phyloP scores from a whole-genome alignment of 148 eudicot genomes.

The Beta vulgaris region DNA sequence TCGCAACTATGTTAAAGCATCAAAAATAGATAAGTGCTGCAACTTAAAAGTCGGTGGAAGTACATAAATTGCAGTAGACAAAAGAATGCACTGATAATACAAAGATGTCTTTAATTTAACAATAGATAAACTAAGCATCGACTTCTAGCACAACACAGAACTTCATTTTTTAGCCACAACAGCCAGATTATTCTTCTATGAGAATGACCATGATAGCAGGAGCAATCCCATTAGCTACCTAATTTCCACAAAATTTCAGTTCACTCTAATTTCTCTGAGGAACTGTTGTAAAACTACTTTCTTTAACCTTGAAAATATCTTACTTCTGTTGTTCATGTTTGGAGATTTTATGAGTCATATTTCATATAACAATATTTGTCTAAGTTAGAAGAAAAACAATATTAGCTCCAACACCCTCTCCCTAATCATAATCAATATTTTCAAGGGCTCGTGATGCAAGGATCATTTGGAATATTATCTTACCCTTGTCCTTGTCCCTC shows the following conservation, averaged over 20 bases:
- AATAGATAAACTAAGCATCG: neutral
- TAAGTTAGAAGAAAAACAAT: neutral
- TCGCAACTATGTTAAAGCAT: too few relatives aligned
- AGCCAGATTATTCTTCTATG: neutral
- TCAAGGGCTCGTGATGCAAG: too few relatives aligned
- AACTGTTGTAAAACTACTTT: neutral
- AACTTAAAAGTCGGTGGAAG: too few relatives aligned
- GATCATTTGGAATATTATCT: too few relatives aligned
- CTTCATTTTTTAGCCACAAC: neutral
- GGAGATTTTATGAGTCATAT: neutral
- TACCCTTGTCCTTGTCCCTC: neutral
- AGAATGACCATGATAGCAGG: neutral
- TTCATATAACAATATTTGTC: neutral
- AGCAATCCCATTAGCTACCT: neutral
- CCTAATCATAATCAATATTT: neutral
- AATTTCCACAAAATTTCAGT: too few relatives aligned
- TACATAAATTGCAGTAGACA: neutral
- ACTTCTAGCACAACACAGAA: neutral
- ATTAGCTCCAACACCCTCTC: neutral
- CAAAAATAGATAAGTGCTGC: too few relatives aligned
- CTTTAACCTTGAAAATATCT: too few relatives aligned
- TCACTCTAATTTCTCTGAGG: neutral
- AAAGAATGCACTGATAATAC: neutral
- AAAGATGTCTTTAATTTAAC: neutral
- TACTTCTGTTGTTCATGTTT: neutral